Conservation (phyloP, 2,329 filamentous ascomycete species). For the Clonostachys solani region DNA sequence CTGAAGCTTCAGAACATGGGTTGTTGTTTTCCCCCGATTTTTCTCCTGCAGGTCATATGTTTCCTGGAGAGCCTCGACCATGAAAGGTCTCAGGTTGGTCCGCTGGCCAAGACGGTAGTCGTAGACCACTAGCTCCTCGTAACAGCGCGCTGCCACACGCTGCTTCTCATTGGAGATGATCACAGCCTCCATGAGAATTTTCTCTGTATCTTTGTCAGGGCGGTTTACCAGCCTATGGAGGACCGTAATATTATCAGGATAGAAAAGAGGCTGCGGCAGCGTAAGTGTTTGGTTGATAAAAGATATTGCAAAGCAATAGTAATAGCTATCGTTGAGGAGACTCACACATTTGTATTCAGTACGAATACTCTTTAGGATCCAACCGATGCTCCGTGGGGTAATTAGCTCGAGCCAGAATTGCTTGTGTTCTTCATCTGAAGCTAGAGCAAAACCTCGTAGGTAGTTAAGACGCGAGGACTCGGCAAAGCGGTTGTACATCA, state of each 20-base stretch:
- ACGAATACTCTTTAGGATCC: slow-evolving; percentile 77
- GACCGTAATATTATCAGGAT: slow-evolving; percentile 77
- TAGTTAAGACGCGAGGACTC: slow-evolving; percentile 80
- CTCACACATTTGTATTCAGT: slow-evolving; percentile 85
- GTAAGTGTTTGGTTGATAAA: too few relatives aligned
- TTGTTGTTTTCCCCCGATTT: too few relatives aligned
- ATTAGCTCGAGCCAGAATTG: slow-evolving; percentile 66
- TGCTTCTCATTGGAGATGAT: slow-evolving; percentile 73
- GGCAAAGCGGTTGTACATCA: slow-evolving; percentile 77
- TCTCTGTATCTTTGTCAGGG: neutral
- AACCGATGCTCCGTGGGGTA: slow-evolving; percentile 59
- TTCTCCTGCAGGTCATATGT: slow-evolving; percentile 27
- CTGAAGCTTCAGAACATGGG: too few relatives aligned
- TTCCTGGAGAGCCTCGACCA: slow-evolving; percentile 27
- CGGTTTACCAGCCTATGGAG: slow-evolving; percentile 69
- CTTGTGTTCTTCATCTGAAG: slow-evolving; percentile 56
- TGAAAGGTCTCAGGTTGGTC: slow-evolving; percentile 34
- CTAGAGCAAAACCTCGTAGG: slow-evolving; percentile 63
- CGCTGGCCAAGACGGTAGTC: slow-evolving; percentile 41
- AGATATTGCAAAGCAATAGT: too few relatives aligned
- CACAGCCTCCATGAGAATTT: slow-evolving; percentile 44
- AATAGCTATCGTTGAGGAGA: slow-evolving; percentile 6
- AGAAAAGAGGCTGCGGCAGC: slow-evolving; percentile 66
- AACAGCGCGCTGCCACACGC: slow-evolving; percentile 66
- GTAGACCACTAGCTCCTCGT: slow-evolving; percentile 77